phyloP scores from a whole-genome alignment of 352 stramenopile species.

The Globisporangium viniferum region DNA sequence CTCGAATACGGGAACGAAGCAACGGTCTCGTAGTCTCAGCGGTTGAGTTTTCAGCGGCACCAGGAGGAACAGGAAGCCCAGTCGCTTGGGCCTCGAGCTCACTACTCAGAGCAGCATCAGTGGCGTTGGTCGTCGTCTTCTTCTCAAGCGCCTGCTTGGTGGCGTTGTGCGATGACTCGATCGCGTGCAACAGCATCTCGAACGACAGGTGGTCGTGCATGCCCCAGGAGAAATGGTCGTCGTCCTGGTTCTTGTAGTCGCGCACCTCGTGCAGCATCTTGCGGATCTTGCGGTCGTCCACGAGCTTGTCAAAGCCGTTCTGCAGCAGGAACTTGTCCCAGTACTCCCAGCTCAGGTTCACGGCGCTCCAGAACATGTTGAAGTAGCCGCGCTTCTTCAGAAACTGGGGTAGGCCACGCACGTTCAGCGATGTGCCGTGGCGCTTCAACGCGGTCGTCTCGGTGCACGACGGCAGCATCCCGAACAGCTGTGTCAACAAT shows the following conservation, averaged over 20 bases:
- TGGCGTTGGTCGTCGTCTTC: conserved; percentile 9
- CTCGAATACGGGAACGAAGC: background rate
- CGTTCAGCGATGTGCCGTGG: conserved; percentile 47
- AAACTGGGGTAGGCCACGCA: conserved; percentile 60
- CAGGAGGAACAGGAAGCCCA: background rate
- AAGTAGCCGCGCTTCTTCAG: conserved; percentile 65
- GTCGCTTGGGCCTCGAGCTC: background rate
- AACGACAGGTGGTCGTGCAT: conserved; percentile 76
- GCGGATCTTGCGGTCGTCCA: conserved; percentile 61
- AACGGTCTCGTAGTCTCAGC: background rate
- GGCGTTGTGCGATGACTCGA: conserved; percentile 46
- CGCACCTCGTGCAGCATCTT: conserved; percentile 60
- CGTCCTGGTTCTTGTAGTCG: conserved; percentile 50
- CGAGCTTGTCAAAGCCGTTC: conserved; percentile 70
- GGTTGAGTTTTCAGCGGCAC: background rate
- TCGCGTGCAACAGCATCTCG: conserved; percentile 65
- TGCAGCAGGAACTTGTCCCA: conserved; percentile 62
- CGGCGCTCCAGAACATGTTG: conserved; percentile 70
- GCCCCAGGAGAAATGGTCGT: conserved; percentile 66
- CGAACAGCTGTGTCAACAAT: conserved; percentile 68
- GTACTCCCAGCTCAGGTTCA: conserved; percentile 62
- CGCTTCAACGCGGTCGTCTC: conserved; percentile 62
- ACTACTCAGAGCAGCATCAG: background rate
- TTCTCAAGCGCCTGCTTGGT: conserved; percentile 11
- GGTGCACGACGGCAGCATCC: conserved; percentile 65